Evolutionary conservation across 805 yeast genomes (phyloP).

Genomic region (Tetrapisispora nanseiensis): DNA sequence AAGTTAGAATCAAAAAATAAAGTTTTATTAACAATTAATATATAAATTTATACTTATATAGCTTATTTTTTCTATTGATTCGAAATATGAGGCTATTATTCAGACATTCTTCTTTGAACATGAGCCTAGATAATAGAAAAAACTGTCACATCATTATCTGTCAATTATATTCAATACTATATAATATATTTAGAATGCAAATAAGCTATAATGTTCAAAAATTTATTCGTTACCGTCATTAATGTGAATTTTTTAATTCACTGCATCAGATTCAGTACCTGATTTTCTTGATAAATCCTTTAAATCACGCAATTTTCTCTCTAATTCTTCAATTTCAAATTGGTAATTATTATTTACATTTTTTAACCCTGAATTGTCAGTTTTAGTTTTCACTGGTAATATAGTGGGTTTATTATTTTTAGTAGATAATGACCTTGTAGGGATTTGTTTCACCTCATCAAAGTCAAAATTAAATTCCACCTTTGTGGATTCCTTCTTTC

Average conservation of each 20-base stretch:
- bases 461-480: neutral
- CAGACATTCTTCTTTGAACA: too few species aligned
- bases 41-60: too few species aligned
- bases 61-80: too few species aligned
- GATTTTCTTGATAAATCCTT: conserved; percentile 3
- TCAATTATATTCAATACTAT: too few species aligned
- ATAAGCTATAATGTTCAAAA: neutral
- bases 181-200: too few species aligned
- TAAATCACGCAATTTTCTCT: conserved; percentile 25
- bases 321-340: conserved; percentile 24
- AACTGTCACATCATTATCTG: too few species aligned
- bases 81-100: too few species aligned
- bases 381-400: neutral
- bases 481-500: neutral
- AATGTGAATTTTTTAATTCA: neutral
- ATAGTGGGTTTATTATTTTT: neutral
- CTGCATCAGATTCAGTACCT: neutral
- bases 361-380: neutral
- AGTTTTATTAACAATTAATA: too few species aligned
- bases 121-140: too few species aligned
- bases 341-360: neutral
- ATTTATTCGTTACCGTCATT: neutral
- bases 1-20: too few species aligned
- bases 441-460: neutral
- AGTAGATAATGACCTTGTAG: neutral